Evolutionary conservation across 2,329 filamentous ascomycete species (phyloP).

Genomic region (Thielaviopsis cerberus): DNA sequence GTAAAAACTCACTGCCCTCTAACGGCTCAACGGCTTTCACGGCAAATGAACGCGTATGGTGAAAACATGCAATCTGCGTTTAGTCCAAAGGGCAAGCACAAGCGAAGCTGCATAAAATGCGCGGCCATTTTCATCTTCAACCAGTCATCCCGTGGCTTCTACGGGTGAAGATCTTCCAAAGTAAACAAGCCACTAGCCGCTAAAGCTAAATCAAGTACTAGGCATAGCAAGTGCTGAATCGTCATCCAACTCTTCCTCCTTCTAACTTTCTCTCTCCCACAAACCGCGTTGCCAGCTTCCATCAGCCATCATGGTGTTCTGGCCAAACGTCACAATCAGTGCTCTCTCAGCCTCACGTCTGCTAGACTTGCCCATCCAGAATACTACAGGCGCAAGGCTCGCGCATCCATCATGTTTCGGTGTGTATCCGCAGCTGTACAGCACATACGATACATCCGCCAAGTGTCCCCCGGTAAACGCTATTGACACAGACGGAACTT

Average conservation of each 20-base stretch:
- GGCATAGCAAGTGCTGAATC: too few relatives aligned
- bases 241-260: background rate
- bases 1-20: too few relatives aligned
- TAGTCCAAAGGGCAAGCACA: background rate
- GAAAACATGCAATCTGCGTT: background rate
- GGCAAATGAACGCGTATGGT: background rate
- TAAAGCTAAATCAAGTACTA: too few relatives aligned
- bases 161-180: too few relatives aligned
- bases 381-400: background rate
- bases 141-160: too few relatives aligned
- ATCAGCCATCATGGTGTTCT: background rate
- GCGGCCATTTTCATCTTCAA: background rate
- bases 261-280: background rate
- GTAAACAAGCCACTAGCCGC: too few relatives aligned
- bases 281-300: background rate
- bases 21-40: too few relatives aligned
- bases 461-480: slow-evolving; percentile 4
- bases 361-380: background rate
- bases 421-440: background rate
- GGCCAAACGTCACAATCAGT: background rate
- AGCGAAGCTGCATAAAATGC: background rate
- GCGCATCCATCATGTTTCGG: background rate
- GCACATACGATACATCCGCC: background rate
- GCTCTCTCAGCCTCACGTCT: background rate
- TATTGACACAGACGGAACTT: slow-evolving; percentile 2